Conservation (phyloP, 768 basidiomycete species). For the Porphyrellus cyaneotinctus region DNA sequence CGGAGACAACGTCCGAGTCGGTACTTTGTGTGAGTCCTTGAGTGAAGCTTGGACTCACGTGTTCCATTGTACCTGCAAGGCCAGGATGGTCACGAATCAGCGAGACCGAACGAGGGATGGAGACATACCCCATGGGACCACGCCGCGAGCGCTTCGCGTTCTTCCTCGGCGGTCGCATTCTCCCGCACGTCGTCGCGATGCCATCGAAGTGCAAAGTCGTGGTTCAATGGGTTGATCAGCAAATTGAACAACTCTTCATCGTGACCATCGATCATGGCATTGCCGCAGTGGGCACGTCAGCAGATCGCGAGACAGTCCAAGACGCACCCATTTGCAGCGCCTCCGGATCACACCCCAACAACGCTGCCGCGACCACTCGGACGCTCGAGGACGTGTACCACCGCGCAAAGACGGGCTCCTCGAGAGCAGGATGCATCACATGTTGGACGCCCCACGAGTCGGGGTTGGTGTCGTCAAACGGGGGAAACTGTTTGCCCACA, state of each 20-base stretch:
- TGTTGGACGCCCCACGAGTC: constrained; percentile 84
- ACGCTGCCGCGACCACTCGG: constrained; percentile 37
- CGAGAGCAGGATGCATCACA: constrained; percentile 72
- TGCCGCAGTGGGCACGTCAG: too few species aligned
- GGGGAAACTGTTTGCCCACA: constrained; percentile 78
- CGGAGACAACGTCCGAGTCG: too few species aligned
- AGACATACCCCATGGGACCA: constrained; percentile 61
- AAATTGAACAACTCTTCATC: constrained; percentile 63
- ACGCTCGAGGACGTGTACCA: constrained; percentile 65
- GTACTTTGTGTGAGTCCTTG: neutral
- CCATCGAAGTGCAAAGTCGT: constrained; percentile 73
- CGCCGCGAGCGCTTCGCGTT: constrained; percentile 48
- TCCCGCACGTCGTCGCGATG: constrained; percentile 73
- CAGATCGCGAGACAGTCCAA: neutral
- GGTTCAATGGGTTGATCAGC: constrained; percentile 61
- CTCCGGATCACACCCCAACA: constrained; percentile 54
- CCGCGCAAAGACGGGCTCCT: constrained; percentile 52
- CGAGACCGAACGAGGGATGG: neutral
- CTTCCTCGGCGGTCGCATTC: constrained; percentile 55
- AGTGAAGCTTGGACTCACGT: constrained; percentile 50
- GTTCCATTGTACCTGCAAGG: constrained; percentile 76
- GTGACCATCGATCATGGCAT: too few species aligned
- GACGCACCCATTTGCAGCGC: constrained; percentile 69
- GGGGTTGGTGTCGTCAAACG: constrained; percentile 51
- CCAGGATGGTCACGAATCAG: too few species aligned